Conservation (phyloP, 495 filamentous ascomycete species). For the Letharia columbiana region DNA sequence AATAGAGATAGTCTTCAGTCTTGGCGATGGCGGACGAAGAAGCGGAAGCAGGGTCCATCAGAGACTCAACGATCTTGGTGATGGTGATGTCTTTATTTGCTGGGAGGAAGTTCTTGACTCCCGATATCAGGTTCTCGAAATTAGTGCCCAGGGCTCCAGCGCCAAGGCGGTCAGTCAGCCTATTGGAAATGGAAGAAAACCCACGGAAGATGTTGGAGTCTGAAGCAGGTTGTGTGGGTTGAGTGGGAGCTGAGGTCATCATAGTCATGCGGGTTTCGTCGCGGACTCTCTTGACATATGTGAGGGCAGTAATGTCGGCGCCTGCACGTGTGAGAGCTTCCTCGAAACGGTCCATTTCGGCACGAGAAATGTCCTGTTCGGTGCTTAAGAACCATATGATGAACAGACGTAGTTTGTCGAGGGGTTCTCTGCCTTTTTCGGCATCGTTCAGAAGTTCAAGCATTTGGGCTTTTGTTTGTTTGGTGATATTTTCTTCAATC, state of each 20-base stretch:
- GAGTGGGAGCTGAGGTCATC: constrained; percentile 76
- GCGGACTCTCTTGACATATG: constrained; percentile 86
- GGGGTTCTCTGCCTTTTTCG: constrained; percentile 71
- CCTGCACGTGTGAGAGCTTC: constrained; percentile 70
- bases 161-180: constrained; percentile 87
- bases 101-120: constrained; percentile 96
- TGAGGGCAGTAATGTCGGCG: constrained; percentile 62
- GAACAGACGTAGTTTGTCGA: constrained; percentile 87
- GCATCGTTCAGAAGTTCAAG: constrained; percentile 75
- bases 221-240: constrained; percentile 56
- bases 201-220: constrained; percentile 72
- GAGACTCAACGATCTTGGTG: constrained; percentile 94
- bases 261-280: constrained; percentile 98
- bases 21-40: constrained; percentile 89
- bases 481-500: constrained; percentile 86
- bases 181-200: constrained; percentile 79
- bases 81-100: constrained; percentile 91
- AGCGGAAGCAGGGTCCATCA: constrained; percentile 92
- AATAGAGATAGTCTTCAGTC: constrained; percentile 98
- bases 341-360: constrained; percentile 81
- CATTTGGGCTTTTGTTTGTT: constrained; percentile 84
- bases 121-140: constrained; percentile 91
- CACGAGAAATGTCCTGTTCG: constrained; percentile 73
- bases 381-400: constrained; percentile 97
- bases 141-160: constrained; percentile 83